Percentiles rank a stretch among this genome's conserved stretches.
Conservation (phyloP, 2,329 filamentous ascomycete species). For the Ploettnerulaceae sp. region DNA sequence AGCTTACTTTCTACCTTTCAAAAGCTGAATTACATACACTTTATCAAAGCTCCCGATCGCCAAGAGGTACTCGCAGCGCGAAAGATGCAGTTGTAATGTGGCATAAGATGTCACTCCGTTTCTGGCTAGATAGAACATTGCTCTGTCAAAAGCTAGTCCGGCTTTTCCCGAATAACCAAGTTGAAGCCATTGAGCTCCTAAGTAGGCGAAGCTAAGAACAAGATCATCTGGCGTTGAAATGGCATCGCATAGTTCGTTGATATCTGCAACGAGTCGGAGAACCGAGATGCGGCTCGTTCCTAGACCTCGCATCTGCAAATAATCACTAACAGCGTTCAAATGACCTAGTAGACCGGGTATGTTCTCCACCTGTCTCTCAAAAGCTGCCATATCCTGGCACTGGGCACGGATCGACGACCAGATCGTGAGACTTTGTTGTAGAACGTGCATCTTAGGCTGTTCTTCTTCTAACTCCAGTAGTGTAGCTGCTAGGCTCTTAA, state of each 20-base stretch:
- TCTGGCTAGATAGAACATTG: slow-evolving; percentile 44
- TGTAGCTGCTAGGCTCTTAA: slow-evolving; percentile 25
- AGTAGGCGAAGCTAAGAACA: slow-evolving; percentile 36
- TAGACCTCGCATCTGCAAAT: slow-evolving; percentile 51
- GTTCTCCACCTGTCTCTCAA: slow-evolving; percentile 46
- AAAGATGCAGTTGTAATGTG: slow-evolving; percentile 58
- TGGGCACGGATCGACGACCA: slow-evolving; percentile 39
- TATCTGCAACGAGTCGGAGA: slow-evolving; percentile 44
- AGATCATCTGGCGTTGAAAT: slow-evolving; percentile 38
- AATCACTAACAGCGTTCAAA: slow-evolving; percentile 50
- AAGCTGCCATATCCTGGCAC: slow-evolving; percentile 39
- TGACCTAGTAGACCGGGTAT: slow-evolving; percentile 44
- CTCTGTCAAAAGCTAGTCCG: slow-evolving; percentile 51
- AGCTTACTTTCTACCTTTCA: slow-evolving; percentile 8
- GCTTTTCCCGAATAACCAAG: slow-evolving; percentile 58
- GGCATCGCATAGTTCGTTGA: slow-evolving; percentile 42
- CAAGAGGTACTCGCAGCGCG: slow-evolving; percentile 69
- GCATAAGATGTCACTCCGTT: slow-evolving; percentile 41
- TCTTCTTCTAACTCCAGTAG: slow-evolving; percentile 27
- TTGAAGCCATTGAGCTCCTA: slow-evolving; percentile 51
- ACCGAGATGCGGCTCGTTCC: slow-evolving; percentile 44
- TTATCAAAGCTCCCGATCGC: slow-evolving; percentile 61
- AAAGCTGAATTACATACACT: slow-evolving; percentile 42
- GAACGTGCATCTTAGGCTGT: slow-evolving; percentile 24
- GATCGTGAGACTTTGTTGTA: slow-evolving; percentile 21